A percentile compares a stretch with the other conserved stretches of the same genome.
These are phyloP conservation scores for Lophiostoma macrostomum DNA, from an alignment of 495 filamentous ascomycete species.

Conservation along the genomic window DNA sequence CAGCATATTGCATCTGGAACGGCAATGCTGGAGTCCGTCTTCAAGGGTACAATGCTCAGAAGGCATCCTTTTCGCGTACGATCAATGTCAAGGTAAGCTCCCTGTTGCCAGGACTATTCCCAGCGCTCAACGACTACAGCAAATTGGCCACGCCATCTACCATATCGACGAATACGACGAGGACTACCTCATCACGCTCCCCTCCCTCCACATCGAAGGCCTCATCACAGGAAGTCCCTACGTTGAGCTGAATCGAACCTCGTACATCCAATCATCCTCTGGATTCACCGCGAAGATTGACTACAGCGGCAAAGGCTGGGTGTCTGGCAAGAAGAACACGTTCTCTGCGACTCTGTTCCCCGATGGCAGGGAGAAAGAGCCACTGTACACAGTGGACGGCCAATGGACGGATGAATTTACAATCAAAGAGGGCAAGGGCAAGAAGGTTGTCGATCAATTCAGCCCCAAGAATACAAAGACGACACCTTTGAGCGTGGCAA, in stretches of 20 bases:
- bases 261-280: constrained; percentile 77
- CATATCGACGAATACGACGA: constrained; percentile 69
- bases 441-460: constrained; percentile 68
- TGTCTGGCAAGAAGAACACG: constrained; percentile 92
- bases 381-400: constrained; percentile 80
- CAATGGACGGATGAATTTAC: constrained; percentile 87
- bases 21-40: constrained; percentile 76
- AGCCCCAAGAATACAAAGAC: constrained; percentile 58
- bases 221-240: constrained; percentile 88
- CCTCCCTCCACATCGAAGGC: constrained; percentile 88
- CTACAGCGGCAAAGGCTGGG: constrained; percentile 88
- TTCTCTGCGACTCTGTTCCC: constrained; percentile 78
- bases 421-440: constrained; percentile 69
- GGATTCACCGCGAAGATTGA: constrained; percentile 92
- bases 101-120: not conserved
- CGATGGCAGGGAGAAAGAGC: constrained; percentile 71
- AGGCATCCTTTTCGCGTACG: constrained; percentile 86
- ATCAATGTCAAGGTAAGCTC: constrained; percentile 71
- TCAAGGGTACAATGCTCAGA: constrained; percentile 97
- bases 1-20: constrained; percentile 90
- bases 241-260: constrained; percentile 79
- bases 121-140: constrained; percentile 38
- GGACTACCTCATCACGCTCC: constrained; percentile 86
- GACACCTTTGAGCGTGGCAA: constrained; percentile 68
- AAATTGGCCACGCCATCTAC: constrained; percentile 90